Evolutionary conservation across 768 basidiomycete genomes (phyloP), one percentile per base, ranked within the genome.

Genomic region (Floccularia luteovirens): DNA sequence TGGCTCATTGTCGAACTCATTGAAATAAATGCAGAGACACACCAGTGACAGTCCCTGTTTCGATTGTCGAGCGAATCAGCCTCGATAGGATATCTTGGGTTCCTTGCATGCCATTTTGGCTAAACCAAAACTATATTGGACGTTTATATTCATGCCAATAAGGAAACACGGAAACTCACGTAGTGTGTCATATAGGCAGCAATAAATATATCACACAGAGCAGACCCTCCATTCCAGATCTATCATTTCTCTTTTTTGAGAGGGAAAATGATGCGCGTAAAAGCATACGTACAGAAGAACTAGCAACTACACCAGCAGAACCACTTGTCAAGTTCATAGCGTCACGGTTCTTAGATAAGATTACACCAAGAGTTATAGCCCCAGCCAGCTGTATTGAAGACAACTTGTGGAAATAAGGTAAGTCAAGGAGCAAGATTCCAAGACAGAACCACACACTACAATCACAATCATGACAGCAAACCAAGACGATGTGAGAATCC

Each of bases 361-460:
- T n/a, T n/a, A n/a, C n/a, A n/a, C n/a, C n/a, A n/a, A n/a, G n/a
- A n/a, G n/a, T n/a, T n/a, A n/a, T n/a, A n/a, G n/a, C 10, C 14
- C 10, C 27, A 14, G 14, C 27, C 10, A 8, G 14, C 14, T 30
- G 27, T 10, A 14, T 30, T 10, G 14, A 10, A 10, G 27, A 8
- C 10, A 30, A 10, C 27, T 30, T 30, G 14, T 30, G 10, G 27
- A 32, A 2, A 32, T 30, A 21, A 27, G 35, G 37, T 8, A 12
- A 27, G 24, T 17, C 24, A 19, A 14, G 20, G 20, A 12, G 13
- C 2, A 36, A 30, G 20, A 31, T 30, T 27, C 27, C 12, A 16
- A 20, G n/a, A n/a, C n/a, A 17, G 24, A n/a, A 20, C 28, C 35
- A 51, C 49, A 36, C 33, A 53, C 51, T 31, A 22, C 14, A 8